Base-by-base conservation (phyloP, 768 basidiomycete species). In the Lentinula sp. region DNA sequence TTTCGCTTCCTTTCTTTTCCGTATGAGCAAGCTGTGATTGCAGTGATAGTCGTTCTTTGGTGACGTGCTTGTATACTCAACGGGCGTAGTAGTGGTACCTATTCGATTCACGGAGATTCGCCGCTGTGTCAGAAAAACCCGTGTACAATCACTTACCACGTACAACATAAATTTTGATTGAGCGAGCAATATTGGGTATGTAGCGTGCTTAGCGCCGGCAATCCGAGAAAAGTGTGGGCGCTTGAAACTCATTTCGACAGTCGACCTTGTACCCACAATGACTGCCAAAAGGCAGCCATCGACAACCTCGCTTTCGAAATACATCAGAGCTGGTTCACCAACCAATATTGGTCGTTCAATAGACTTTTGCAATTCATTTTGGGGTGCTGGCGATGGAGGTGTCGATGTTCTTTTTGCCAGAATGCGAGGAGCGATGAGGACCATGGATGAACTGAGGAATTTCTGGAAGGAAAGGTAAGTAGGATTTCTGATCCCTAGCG, bases 341-440 rank as follows among this genome's bases (percentile, higher is more conserved):
- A 72, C 66, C 39, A 68, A 74, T 33, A 66, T 73, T 4, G 68
- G 70, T 65, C 80, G 83, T 60, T 85, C 85, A 9, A 73, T 86
- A 67, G 93, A 97, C 75, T 98, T 95, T 75, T 98, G 95, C 74
- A 99, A 98, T 74, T 85, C 93, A 2, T 98, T 98, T 77, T 98
- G 97, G 97, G 93, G 93, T 10, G 66, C 81, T 18, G 84, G 80
- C 33, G 94, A 97, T 77, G 88, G 82, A 42, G 95, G 95, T 15
- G 93, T 92, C 63, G 93, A 96, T 67, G 93, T 95, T 49, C 79
- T 98, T 36, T 90, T 93, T 71, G 88, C 93, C 36, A 83, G 93
- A 63, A 90, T 96, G 86, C 81, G 93, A 8, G 93, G 92, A 18
- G 91, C 90, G 13, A 73, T 82, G 16, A 82, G 91, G 71, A 95